Base-by-base conservation (phyloP, 768 basidiomycete genomes). In the Boletus barrowsii region DNA sequence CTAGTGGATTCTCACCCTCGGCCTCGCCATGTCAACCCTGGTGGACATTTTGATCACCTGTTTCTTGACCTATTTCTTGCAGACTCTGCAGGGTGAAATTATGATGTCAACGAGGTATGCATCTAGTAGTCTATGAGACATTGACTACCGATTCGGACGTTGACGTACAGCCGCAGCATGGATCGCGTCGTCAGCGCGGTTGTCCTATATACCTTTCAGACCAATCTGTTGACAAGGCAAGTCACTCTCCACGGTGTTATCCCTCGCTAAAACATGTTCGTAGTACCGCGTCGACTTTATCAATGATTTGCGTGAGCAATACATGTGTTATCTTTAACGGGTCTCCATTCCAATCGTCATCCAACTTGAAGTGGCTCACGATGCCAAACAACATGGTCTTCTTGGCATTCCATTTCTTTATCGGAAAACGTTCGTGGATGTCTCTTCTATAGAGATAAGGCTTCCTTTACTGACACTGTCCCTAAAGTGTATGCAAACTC, bases 181-280 rank as follows among this genome's bases (percentile, higher is more conserved):
- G 78, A 81, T 54, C 73, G 74, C 9, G 57, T 82, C 26, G 70
- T 83, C 22, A 74, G 81, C 52, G 62, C 68, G 0, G 68, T 82
- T 42, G 77, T 82, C 39, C 57, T 79, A 1, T 82, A 83, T 55
- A 76, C 80, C 0, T 75, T 83, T 42, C 81, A 83, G 60, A 81
- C 75, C 39, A 81, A 81, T 51, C 64, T 76, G 9, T 53, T 82
- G 32, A 82, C 82, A 26, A 75, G 76, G 76, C 77, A 42, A 24
- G 54, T 59, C 43, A 3, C 8, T 29, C 8, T 29, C 29, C 29
- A 29, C 29, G 29, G 29, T 29, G 29, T 29, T 26, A 20, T n/a
- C 20, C 22, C 48, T 18, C 24, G 1, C 33, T 41, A 10, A 49
- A 39, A 36, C 1, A 9, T 33, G 26, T 13, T 18, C 8, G 22